Evolutionary conservation across 164 flowering plant genomes (phyloP), one percentile per base, ranked within the genome.

Genomic region (Umbellularia californica): DNA sequence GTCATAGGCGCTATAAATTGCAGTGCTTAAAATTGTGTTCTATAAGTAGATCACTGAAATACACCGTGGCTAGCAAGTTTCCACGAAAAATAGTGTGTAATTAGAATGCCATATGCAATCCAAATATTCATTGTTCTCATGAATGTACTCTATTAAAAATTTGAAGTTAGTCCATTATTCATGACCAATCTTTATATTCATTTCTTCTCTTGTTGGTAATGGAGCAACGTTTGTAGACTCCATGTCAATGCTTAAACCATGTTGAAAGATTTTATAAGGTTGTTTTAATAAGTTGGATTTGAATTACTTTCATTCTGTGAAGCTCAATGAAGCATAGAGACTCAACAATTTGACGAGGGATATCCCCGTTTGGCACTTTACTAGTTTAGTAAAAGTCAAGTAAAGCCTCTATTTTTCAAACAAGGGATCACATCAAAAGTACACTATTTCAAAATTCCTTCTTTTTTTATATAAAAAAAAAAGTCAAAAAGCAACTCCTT

Each of bases 11-110:
- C 33, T 30, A 30, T 30, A 30, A 30, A 30, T 30, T 30, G 17
- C 79, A 79, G 80, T 7, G 47, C 47, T 85, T 88, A 87, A 88
- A 81, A 87, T 87, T 84, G 83, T 50, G 68, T 75, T 80, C 60
- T 79, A 51, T 65, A 82, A 81, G 78, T 79, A 75, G 60, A 62
- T 68, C 68, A 60, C 28, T 23, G 50, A 67, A 35, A 55, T 33
- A 25, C 58, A 81, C 78, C 50, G 17, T 63, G 79, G 67, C 70
- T 58, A 28, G 77, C 72, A 62, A 55, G 25, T 67, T 64, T 74
- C 11, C 60, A 70, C 77, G 22, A 67, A 70, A 58, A n/a, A 73
- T 79, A 77, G 68, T 67, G 78, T 83, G 83, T 69, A 71, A 76
- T 79, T 79, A 75, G 71, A 77, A 75, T 52, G 50, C 62, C 71